These are phyloP conservation scores for Orbilia blumenaviensis DNA, from an alignment of 2,329 filamentous ascomycete species.

Conservation along the genomic window DNA sequence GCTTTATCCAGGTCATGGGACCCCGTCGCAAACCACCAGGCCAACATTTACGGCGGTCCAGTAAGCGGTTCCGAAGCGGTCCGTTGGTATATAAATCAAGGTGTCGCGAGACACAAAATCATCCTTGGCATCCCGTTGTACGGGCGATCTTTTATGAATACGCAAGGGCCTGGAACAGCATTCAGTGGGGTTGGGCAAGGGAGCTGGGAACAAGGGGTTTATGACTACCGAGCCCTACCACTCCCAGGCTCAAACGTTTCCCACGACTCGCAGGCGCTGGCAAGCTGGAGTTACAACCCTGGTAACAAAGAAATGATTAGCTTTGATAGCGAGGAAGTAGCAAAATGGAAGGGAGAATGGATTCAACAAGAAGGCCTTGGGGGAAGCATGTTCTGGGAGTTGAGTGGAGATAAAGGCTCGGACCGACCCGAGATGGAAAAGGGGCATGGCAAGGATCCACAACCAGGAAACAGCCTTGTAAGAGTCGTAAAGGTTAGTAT, in stretches of 20 bases:
- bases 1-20: slow-evolving; percentile 72
- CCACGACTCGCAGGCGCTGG: slow-evolving; percentile 71
- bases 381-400: slow-evolving; percentile 97
- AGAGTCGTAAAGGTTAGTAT: neutral
- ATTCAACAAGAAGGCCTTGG: slow-evolving; percentile 74
- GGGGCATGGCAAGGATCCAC: slow-evolving; percentile 10
- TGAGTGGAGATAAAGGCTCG: slow-evolving; percentile 73
- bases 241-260: slow-evolving; percentile 72
- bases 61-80: slow-evolving; percentile 58
- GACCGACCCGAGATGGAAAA: slow-evolving; percentile 24
- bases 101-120: slow-evolving; percentile 74
- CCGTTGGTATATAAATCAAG: slow-evolving; percentile 64
- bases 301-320: slow-evolving; percentile 73
- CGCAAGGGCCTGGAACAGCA: slow-evolving; percentile 74
- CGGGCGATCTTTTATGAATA: slow-evolving; percentile 83
- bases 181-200: slow-evolving; percentile 80
- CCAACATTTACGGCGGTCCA: slow-evolving; percentile 72
- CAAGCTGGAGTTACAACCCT: slow-evolving; percentile 80
- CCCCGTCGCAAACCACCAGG: slow-evolving; percentile 74
- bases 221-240: slow-evolving; percentile 89
- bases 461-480: neutral
- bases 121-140: slow-evolving; percentile 94
- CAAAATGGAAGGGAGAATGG: slow-evolving; percentile 74
- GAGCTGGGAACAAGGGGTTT: slow-evolving; percentile 84
- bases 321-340: slow-evolving; percentile 78